Base-by-base conservation (phyloP, 129 eudicot species). In the Flaveria robusta region DNA sequence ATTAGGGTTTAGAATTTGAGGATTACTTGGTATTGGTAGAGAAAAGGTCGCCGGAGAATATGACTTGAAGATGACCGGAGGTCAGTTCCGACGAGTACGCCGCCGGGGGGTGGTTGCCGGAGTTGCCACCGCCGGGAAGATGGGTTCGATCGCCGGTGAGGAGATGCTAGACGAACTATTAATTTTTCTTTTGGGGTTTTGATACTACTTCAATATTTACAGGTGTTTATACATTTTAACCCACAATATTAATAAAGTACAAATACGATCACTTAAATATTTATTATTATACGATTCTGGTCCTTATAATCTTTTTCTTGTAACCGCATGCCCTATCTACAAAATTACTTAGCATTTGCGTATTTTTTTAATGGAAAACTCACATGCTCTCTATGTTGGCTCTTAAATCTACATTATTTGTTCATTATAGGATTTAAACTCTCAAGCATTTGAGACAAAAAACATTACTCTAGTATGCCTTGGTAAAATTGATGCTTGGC, bases 1-100 rank as follows among this genome's bases (percentile, higher is more conserved):
- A 54, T 50, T 72, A 72, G 76, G 76, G 76, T 72, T 72, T 52
- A 14, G 24, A 54, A 45, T 4, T 34, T 56, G 65, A 23, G 67
- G 39, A 31, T 72, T 72, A 72, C 66, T 16, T 54, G 67, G 13
- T 68, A n/a, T 46, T 68, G 15, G 0, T 68, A 68, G 23, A 26
- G 43, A 47, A 47, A 26, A 7, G 62, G 74, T 70, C 45, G 10
- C 43, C 74, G 74, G 74, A 47, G 43, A 70, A 69, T 69, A 26
- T 27, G 49, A 12, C 9, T 70, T 23, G 74, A 27, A 8, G 11
- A 7, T 4, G 24, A 47, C 37, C n/a, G 8, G 66, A 11, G 39
- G 9, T 15, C 7, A n/a, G 62, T 27, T 47, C 13, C 43, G 9
- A 18, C 52, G 37, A 18, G 11, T 14, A 10, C 20, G 50, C 62